Conservation (phyloP, 106 monocot species). For the Apostasia ramifera region DNA sequence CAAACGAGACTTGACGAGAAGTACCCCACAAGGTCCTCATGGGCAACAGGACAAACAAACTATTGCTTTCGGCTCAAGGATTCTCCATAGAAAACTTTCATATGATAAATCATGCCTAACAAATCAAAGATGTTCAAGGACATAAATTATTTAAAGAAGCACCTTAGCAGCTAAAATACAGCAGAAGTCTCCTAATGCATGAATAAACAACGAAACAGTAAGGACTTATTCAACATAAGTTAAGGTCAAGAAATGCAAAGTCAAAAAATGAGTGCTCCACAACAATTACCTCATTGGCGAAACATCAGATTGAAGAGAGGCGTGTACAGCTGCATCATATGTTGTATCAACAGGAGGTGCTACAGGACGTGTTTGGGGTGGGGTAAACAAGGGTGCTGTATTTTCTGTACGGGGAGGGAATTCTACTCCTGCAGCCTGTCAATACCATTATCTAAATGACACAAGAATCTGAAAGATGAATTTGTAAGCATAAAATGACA, state of each 20-base stretch:
- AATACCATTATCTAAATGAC: not conserved
- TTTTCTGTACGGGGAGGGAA: constrained; percentile 87
- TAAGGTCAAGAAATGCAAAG: not conserved
- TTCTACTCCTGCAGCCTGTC: constrained; percentile 79
- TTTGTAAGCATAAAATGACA: not conserved
- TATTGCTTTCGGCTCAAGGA: no score
- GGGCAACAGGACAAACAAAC: no score
- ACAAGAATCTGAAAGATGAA: not conserved
- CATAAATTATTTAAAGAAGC: no score
- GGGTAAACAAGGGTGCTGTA: constrained; percentile 70
- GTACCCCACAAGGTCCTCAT: no score
- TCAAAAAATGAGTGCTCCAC: not conserved
- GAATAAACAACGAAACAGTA: not conserved
- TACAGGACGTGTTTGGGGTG: constrained; percentile 75
- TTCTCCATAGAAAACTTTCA: no score
- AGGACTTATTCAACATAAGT: not conserved
- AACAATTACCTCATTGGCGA: constrained; percentile 58
- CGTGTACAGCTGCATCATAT: constrained; percentile 68
- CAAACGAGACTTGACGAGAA: no score
- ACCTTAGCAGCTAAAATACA: no score
- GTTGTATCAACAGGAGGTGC: constrained; percentile 23
- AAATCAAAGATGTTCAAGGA: no score
- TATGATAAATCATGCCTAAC: no score
- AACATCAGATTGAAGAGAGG: constrained; percentile 79
- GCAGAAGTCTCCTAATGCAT: not conserved